Percentiles rank a stretch among this genome's conserved stretches.
Conservation (phyloP, 805 yeast species). For the Zygosaccharomyces bailii region DNA sequence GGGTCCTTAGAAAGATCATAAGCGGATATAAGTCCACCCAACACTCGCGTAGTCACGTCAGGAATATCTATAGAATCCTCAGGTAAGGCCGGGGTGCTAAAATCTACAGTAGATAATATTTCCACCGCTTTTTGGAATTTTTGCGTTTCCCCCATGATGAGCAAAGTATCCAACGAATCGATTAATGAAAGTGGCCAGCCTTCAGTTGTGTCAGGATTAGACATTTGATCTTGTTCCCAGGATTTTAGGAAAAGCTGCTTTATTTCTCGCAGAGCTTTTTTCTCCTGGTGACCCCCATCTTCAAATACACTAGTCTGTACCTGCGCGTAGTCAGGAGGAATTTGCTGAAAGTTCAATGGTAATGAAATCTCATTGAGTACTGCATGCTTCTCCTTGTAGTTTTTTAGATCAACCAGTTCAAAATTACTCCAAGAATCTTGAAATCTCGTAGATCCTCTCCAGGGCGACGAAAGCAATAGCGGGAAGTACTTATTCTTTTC, state of each 20-base stretch:
- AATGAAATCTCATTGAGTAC: slow-evolving; percentile 27
- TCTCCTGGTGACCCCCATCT: slow-evolving; percentile 31
- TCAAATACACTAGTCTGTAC: slow-evolving; percentile 33
- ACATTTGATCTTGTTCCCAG: slow-evolving; percentile 37
- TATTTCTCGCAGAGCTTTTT: slow-evolving; percentile 33
- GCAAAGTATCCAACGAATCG: slow-evolving; percentile 51
- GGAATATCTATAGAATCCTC: slow-evolving; percentile 51
- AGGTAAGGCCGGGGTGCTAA: slow-evolving; percentile 39
- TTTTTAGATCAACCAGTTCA: slow-evolving; percentile 21
- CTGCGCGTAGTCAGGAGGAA: slow-evolving; percentile 20
- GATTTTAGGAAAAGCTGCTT: slow-evolving; percentile 40
- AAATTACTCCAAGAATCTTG: slow-evolving; percentile 17
- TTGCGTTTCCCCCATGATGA: slow-evolving; percentile 42
- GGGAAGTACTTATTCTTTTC: slow-evolving; percentile 43
- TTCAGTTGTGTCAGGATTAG: slow-evolving; percentile 2
- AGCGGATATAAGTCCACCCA: slow-evolving; percentile 53
- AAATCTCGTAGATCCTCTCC: slow-evolving; percentile 20
- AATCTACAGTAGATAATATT: slow-evolving; percentile 39
- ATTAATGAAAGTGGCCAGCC: slow-evolving; percentile 48
- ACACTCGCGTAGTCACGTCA: slow-evolving; percentile 39
- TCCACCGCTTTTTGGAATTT: slow-evolving; percentile 41
- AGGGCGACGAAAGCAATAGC: slow-evolving; percentile 26
- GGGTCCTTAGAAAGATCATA: slow-evolving; percentile 46
- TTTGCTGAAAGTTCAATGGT: slow-evolving; percentile 17
- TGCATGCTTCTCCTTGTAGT: slow-evolving; percentile 26